phyloP scores from a whole-genome alignment of 2,329 filamentous ascomycete species.

The Pseudonectria foliicola region DNA sequence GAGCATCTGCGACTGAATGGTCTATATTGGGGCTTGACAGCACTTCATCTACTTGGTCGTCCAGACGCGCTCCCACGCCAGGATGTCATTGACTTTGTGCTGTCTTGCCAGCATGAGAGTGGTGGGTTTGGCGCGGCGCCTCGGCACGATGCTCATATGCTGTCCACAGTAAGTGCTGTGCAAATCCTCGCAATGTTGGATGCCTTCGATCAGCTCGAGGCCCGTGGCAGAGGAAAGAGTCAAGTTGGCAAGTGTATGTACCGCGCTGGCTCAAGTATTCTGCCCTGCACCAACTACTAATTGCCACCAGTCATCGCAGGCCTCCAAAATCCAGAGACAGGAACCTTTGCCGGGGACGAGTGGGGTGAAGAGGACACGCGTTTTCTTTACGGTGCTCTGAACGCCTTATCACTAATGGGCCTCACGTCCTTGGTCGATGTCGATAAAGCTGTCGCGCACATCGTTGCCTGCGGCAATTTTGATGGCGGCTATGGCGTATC shows the following conservation, averaged over 20 bases:
- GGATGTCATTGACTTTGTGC: conserved; percentile 83
- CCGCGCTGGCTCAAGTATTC: conserved; percentile 5
- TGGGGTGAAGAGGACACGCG: conserved; percentile 96
- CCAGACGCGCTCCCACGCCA: conserved; percentile 75
- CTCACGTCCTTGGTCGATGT: conserved; percentile 70
- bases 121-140: conserved; percentile 93
- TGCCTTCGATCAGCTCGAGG: conserved; percentile 76
- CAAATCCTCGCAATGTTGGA: conserved; percentile 86
- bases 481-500: conserved; percentile 89
- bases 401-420: conserved; percentile 77
- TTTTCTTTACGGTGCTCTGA: conserved; percentile 86
- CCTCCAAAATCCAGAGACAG: conserved; percentile 72
- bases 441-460: conserved; percentile 68
- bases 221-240: conserved; percentile 53
- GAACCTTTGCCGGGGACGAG: conserved; percentile 87
- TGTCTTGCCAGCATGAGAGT: conserved; percentile 82
- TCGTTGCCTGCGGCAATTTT: conserved; percentile 81
- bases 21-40: conserved; percentile 91
- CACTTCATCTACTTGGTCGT: conserved; percentile 74
- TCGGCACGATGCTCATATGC: conserved; percentile 90
- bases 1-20: conserved; percentile 94
- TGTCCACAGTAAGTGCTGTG: conserved; percentile 91
- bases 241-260: conserved; percentile 73
- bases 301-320: conserved; percentile 59
- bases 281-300: conserved; percentile 15